Conservation (phyloP, 2,329 filamentous ascomycete species). For the Ophidiomyces ophidiicola region DNA sequence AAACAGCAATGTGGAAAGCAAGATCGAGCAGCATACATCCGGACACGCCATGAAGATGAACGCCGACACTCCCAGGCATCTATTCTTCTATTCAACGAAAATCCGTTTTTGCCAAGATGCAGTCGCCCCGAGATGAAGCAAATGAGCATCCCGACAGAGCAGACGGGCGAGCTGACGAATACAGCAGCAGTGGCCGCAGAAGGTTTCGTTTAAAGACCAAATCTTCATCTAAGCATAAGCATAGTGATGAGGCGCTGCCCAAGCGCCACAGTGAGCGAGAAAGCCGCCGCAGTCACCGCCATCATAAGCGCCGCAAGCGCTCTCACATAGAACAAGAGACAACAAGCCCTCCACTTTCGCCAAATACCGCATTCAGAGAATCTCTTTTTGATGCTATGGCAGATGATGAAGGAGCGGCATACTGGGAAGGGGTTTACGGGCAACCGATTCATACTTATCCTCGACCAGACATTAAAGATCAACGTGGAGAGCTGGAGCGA, state of each 20-base stretch:
- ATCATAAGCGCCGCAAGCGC: constrained; percentile 21
- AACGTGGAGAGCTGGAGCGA: constrained; percentile 52
- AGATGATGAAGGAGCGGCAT: constrained; percentile 88
- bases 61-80: too few relatives aligned
- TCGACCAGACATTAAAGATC: constrained; percentile 37
- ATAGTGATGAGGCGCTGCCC: constrained; percentile 14
- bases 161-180: constrained; percentile 11
- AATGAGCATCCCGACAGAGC: not conserved
- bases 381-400: constrained; percentile 94
- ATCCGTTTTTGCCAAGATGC: not conserved
- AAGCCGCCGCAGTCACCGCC: constrained; percentile 18
- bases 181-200: constrained; percentile 15
- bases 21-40: too few relatives aligned
- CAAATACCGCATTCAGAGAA: constrained; percentile 72
- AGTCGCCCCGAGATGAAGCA: not conserved
- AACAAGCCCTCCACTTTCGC: constrained; percentile 38
- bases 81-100: too few relatives aligned
- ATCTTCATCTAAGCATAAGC: constrained; percentile 2
- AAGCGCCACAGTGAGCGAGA: constrained; percentile 13
- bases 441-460: constrained; percentile 80
- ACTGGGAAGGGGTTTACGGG: constrained; percentile 94
- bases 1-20: too few relatives aligned
- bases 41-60: too few relatives aligned
- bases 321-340: constrained; percentile 9
- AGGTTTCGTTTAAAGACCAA: constrained; percentile 28